Evolutionary conservation across 108 stramenopile species (phyloP).

Genomic region (Skeletonema grethae): DNA sequence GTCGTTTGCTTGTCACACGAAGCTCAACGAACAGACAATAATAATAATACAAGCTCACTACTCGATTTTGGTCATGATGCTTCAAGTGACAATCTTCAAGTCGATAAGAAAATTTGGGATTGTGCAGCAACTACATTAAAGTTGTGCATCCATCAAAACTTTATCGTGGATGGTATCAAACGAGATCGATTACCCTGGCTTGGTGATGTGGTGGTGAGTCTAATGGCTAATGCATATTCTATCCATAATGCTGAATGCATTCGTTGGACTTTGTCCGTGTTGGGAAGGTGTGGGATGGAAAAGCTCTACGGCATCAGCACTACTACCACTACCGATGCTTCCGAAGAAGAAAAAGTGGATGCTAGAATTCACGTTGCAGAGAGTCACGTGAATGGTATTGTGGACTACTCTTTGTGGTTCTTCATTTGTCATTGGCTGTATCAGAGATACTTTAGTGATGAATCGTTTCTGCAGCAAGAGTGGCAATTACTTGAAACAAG

Average conservation of each 20-base stretch:
- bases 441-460: constrained; percentile 47
- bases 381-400: constrained; percentile 45
- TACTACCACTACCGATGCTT: neutral
- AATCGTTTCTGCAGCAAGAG: constrained; percentile 31
- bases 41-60: neutral
- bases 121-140: constrained; percentile 27
- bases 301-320: neutral
- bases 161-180: constrained; percentile 50
- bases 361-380: constrained; percentile 5
- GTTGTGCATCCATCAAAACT: constrained; percentile 36
- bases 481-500: constrained; percentile 29
- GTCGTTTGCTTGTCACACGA: constrained; percentile 14
- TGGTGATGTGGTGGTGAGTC: constrained; percentile 45
- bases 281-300: constrained; percentile 45
- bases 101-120: constrained; percentile 38
- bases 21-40: neutral
- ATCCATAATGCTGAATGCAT: constrained; percentile 28
- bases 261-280: constrained; percentile 33
- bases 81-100: neutral
- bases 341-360: neutral
- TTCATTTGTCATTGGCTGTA: constrained; percentile 39
- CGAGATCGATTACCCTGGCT: constrained; percentile 52
- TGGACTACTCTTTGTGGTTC: constrained; percentile 51
- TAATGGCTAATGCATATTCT: constrained; percentile 30
- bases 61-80: neutral